phyloP scores from a whole-genome alignment of 805 yeast genomes.

The Hanseniaspora mollemarum region DNA sequence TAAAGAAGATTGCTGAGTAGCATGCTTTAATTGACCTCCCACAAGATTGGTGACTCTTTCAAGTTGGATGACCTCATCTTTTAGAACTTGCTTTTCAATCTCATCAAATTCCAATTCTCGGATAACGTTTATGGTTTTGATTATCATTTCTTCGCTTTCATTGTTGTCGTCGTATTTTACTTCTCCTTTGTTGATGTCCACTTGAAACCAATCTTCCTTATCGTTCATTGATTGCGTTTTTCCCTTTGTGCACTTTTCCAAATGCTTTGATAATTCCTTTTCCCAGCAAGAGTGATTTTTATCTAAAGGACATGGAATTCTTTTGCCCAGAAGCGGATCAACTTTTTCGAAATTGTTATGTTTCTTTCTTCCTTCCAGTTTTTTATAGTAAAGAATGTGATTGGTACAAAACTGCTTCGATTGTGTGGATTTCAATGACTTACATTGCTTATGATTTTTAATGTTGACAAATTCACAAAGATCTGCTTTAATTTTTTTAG shows the following conservation, averaged over 20 bases:
- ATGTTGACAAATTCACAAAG: constrained; percentile 37
- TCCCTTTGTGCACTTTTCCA: constrained; percentile 48
- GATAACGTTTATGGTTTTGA: constrained; percentile 29
- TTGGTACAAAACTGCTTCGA: constrained; percentile 49
- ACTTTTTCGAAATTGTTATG: constrained; percentile 15
- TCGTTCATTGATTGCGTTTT: constrained; percentile 27
- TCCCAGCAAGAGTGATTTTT: constrained; percentile 64
- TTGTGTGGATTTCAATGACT: constrained; percentile 42
- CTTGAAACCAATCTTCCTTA: constrained; percentile 40
- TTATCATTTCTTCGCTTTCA: constrained; percentile 20
- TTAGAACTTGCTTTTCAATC: constrained; percentile 24
- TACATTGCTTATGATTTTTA: constrained; percentile 47
- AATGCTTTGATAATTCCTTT: constrained; percentile 43
- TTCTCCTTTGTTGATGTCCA: constrained; percentile 35
- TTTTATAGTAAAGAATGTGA: constrained; percentile 34
- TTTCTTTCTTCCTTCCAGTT: constrained; percentile 18
- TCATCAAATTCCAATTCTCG: constrained; percentile 30
- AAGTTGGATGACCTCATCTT: constrained; percentile 27
- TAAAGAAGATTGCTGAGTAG: constrained; percentile 69
- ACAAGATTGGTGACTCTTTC: constrained; percentile 36
- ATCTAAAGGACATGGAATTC: constrained; percentile 71
- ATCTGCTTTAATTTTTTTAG: constrained; percentile 23
- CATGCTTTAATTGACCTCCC: constrained; percentile 56
- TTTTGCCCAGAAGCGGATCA: constrained; percentile 22
- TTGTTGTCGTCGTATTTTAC: background rate